Evolutionary conservation across 768 basidiomycete genomes (phyloP).

Genomic region (Kwoniella shandongensis): DNA sequence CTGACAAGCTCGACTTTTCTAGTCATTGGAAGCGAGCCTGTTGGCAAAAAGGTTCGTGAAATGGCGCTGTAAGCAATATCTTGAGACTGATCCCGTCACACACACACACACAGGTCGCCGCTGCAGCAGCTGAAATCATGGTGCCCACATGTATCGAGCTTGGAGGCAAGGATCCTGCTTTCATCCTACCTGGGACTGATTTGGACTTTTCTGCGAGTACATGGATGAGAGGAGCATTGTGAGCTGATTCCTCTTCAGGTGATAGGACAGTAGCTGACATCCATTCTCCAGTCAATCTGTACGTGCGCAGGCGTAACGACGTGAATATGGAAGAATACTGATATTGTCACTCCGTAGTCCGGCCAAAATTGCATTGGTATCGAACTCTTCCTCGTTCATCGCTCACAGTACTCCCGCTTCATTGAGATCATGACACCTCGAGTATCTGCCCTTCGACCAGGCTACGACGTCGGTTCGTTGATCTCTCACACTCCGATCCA

Average conservation of each 20-base stretch:
- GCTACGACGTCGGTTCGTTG: conserved; percentile 82
- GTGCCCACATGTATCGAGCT: conserved; percentile 92
- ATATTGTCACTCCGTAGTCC: conserved; percentile 22
- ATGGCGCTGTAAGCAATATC: background rate
- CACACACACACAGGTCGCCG: conserved; percentile 59
- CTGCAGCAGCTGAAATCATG: conserved; percentile 78
- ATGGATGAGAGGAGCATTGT: conserved; percentile 92
- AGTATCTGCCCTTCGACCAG: conserved; percentile 69
- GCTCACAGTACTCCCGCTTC: conserved; percentile 72
- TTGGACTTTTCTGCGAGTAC: conserved; percentile 73
- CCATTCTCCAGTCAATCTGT: conserved; percentile 38
- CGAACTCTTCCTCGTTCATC: conserved; percentile 85
- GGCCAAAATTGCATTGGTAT: conserved; percentile 98
- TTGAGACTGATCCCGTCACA: background rate
- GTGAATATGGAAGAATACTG: too few species aligned
- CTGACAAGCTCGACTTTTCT: background rate
- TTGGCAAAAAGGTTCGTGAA: conserved; percentile 55
- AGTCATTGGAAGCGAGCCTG: conserved; percentile 54
- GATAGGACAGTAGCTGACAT: background rate
- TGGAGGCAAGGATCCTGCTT: conserved; percentile 92
- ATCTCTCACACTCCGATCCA: conserved; percentile 72
- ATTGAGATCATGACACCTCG: conserved; percentile 62
- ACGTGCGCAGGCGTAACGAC: background rate
- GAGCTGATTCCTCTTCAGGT: conserved; percentile 48
- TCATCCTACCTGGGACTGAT: conserved; percentile 83